Evolutionary conservation across 805 yeast species (phyloP).

Genomic region (Lachancea sp.): DNA sequence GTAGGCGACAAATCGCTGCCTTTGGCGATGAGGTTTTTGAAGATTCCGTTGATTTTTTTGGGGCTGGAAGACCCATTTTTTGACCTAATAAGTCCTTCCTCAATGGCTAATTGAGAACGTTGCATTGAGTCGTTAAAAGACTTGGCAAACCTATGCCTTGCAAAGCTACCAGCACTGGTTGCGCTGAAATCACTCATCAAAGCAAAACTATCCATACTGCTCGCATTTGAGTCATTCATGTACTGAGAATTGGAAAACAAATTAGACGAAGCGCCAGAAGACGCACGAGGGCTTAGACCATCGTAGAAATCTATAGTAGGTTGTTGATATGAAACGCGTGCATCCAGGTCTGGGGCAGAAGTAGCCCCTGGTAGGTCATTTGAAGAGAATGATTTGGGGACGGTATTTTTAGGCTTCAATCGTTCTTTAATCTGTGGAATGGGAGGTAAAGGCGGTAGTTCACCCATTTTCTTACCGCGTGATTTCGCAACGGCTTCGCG

Average conservation of each 20-base stretch:
- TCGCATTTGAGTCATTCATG: constrained; percentile 43
- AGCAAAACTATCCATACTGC: constrained; percentile 37
- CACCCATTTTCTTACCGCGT: background rate
- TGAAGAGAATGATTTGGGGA: constrained; percentile 26
- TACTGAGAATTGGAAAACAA: constrained; percentile 40
- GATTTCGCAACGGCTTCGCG: background rate
- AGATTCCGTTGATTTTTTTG: constrained; percentile 25
- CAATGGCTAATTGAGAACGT: constrained; percentile 17
- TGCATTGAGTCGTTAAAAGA: constrained; percentile 29
- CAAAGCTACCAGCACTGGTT: constrained; percentile 80
- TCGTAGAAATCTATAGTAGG: constrained; percentile 17
- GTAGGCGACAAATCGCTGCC: constrained; percentile 18
- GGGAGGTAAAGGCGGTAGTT: constrained; percentile 19
- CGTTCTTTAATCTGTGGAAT: constrained; percentile 22
- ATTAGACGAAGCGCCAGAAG: constrained; percentile 12
- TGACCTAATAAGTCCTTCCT: constrained; percentile 5
- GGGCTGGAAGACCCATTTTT: constrained; percentile 17
- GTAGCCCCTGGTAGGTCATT: constrained; percentile 16
- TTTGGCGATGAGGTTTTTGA: constrained; percentile 31
- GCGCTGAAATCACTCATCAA: constrained; percentile 68
- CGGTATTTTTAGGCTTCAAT: constrained; percentile 7
- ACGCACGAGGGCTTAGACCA: constrained; percentile 13
- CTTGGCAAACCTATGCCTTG: constrained; percentile 59
- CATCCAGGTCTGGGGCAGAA: background rate
- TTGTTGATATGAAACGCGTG: constrained; percentile 15